Conservation (phyloP, 805 yeast genomes). For the Lipomyces chichibuensis region DNA sequence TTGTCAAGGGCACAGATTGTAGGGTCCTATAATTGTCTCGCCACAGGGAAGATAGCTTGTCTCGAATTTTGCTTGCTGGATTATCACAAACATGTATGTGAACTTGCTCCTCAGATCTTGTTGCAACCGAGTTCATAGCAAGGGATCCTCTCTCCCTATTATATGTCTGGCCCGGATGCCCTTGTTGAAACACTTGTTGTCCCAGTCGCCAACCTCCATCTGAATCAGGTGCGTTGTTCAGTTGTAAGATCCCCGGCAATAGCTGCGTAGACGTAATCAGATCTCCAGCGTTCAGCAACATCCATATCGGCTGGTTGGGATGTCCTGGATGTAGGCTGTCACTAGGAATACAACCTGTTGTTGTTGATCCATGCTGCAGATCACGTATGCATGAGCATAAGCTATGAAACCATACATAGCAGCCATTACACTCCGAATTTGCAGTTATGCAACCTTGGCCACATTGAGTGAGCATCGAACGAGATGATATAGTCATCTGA, state of each 20-base stretch:
- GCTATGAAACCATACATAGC: not conserved
- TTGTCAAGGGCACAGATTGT: not conserved
- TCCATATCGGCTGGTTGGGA: not conserved
- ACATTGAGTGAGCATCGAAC: not conserved
- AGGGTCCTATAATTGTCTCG: not conserved
- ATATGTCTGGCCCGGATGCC: too few species aligned
- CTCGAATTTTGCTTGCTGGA: not conserved
- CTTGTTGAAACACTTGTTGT: not conserved
- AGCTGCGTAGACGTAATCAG: not conserved
- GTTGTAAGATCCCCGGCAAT: not conserved
- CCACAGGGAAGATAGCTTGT: not conserved
- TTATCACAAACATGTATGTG: not conserved
- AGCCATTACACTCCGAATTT: not conserved
- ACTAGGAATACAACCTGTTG: not conserved
- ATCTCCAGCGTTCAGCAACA: not conserved
- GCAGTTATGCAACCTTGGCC: not conserved
- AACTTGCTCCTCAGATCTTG: not conserved
- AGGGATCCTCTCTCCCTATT: not conserved
- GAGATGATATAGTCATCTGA: not conserved
- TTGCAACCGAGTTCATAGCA: not conserved
- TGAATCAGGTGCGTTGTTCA: not conserved
- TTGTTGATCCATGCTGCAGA: not conserved
- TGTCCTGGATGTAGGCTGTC: not conserved
- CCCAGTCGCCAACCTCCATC: slow-evolving; percentile 1
- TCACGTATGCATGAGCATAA: not conserved